A percentile compares a stretch with the other conserved stretches of the same genome.
Evolutionary conservation across 2,329 filamentous ascomycete species (phyloP).

Genomic region (Mollisia scopiformis): DNA sequence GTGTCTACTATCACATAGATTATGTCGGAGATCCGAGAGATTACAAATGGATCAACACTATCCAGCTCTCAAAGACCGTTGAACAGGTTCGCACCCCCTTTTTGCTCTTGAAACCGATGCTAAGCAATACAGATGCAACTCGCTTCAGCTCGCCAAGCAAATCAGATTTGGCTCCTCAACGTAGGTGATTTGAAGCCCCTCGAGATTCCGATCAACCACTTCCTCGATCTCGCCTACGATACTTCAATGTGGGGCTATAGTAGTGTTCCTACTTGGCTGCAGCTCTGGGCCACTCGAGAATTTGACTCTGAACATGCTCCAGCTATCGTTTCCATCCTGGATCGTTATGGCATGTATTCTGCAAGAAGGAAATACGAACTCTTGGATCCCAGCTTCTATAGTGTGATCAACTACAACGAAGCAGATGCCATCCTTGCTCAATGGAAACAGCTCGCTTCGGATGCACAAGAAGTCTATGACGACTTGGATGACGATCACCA

Average conservation of each 20-base stretch:
- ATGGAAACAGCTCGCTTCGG: constrained; percentile 55
- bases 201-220: constrained; percentile 69
- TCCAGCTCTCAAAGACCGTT: constrained; percentile 66
- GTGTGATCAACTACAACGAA: constrained; percentile 66
- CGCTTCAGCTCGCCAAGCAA: constrained; percentile 56
- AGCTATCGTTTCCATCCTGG: constrained; percentile 53
- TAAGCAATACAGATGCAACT: constrained; percentile 56
- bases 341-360: constrained; percentile 59
- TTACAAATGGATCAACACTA: constrained; percentile 67
- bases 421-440: constrained; percentile 58
- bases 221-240: constrained; percentile 70
- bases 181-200: constrained; percentile 64
- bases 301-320: constrained; percentile 53
- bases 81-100: constrained; percentile 46
- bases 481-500: constrained; percentile 51
- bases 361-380: constrained; percentile 65
- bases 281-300: constrained; percentile 58
- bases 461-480: constrained; percentile 60
- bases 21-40: constrained; percentile 51
- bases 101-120: background rate
- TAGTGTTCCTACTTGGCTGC: constrained; percentile 58
- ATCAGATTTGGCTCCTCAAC: constrained; percentile 64
- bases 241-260: constrained; percentile 57
- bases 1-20: constrained; percentile 64
- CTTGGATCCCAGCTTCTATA: constrained; percentile 60